Conservation (phyloP, 805 yeast genomes). For the Wickerhamomyces chambardii region DNA sequence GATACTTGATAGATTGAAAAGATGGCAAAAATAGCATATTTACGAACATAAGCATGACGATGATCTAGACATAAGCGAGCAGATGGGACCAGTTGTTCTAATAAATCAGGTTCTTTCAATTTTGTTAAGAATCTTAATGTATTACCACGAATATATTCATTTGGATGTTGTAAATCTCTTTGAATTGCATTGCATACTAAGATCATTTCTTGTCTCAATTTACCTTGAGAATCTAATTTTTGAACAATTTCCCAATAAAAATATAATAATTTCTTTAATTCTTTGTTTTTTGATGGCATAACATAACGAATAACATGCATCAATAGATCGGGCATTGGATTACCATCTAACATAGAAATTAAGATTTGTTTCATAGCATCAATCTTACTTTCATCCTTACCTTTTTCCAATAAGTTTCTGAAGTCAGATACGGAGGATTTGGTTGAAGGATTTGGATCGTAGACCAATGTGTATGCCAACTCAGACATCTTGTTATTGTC, state of each 20-base stretch:
- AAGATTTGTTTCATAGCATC: slow-evolving; percentile 86
- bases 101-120: slow-evolving; percentile 83
- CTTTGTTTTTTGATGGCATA: slow-evolving; percentile 91
- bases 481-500: slow-evolving; percentile 12
- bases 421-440: slow-evolving; percentile 62
- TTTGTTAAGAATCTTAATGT: slow-evolving; percentile 88
- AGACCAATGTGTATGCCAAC: slow-evolving; percentile 70
- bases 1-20: slow-evolving; percentile 75
- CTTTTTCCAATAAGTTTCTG: slow-evolving; percentile 74
- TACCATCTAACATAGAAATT: slow-evolving; percentile 84
- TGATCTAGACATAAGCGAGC: slow-evolving; percentile 88
- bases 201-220: slow-evolving; percentile 96
- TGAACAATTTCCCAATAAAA: slow-evolving; percentile 98
- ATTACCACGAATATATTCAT: slow-evolving; percentile 93
- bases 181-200: slow-evolving; percentile 96
- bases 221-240: slow-evolving; percentile 79
- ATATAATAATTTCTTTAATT: slow-evolving; percentile 84
- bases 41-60: slow-evolving; percentile 96
- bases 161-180: slow-evolving; percentile 96
- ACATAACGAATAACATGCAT: slow-evolving; percentile 97
- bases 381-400: slow-evolving; percentile 80
- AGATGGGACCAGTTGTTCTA: slow-evolving; percentile 93
- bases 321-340: slow-evolving; percentile 85
- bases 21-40: slow-evolving; percentile 91
- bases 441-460: slow-evolving; percentile 60